Evolutionary conservation across 768 basidiomycete species (phyloP).

Genomic region (Suillus ampliporus): DNA sequence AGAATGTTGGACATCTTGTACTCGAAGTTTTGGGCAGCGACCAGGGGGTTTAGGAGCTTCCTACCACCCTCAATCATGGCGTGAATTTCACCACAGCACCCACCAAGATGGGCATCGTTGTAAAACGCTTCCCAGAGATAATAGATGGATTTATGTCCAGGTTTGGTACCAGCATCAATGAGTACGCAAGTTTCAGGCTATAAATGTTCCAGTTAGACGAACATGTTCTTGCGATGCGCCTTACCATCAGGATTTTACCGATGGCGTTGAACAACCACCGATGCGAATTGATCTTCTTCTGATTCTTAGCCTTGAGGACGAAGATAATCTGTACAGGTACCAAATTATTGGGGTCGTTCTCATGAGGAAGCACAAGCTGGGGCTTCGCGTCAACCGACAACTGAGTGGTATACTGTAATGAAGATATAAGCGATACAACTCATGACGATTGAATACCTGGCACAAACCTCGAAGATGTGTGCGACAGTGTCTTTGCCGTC

Average conservation of each 20-base stretch:
- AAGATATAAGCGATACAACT: constrained; percentile 13
- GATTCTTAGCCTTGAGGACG: constrained; percentile 91
- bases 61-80: constrained; percentile 95
- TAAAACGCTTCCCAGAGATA: constrained; percentile 95
- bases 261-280: constrained; percentile 97
- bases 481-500: constrained; percentile 90
- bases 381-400: constrained; percentile 92
- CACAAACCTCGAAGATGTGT: constrained; percentile 89
- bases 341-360: constrained; percentile 89
- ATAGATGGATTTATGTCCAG: constrained; percentile 94
- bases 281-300: constrained; percentile 96
- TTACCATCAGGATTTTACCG: constrained; percentile 76
- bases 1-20: constrained; percentile 99
- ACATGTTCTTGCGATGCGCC: constrained; percentile 21
- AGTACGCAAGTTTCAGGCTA: constrained; percentile 93
- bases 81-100: constrained; percentile 94
- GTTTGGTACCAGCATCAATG: constrained; percentile 95
- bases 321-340: constrained; percentile 93
- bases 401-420: constrained; percentile 88
- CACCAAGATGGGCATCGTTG: constrained; percentile 77
- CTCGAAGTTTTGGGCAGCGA: constrained; percentile 97
- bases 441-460: not conserved
- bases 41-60: constrained; percentile 89
- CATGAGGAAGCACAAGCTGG: constrained; percentile 88
- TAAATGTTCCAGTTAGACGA: constrained; percentile 14